Conservation (phyloP, 176 grass and related monocot genomes). For the Canna indica region DNA sequence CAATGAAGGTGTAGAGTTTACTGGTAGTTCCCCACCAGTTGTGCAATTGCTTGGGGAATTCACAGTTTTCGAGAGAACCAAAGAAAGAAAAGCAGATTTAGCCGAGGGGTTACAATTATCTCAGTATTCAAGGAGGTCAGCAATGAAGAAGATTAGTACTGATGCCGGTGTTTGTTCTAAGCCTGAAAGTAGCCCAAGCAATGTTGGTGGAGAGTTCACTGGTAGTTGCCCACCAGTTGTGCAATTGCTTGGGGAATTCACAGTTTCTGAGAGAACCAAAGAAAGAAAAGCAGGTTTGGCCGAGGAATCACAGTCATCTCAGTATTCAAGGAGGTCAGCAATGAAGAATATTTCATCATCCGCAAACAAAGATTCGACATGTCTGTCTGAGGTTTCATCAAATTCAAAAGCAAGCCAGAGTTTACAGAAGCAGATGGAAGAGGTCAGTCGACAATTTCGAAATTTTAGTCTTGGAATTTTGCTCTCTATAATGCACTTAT, state of each 20-base stretch:
- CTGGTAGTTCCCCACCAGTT: constrained; percentile 17
- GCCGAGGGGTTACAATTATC: not conserved
- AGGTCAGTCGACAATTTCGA: not conserved
- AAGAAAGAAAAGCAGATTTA: not conserved
- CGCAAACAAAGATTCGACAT: not conserved
- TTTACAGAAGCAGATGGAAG: not conserved
- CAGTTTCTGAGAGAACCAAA: not conserved
- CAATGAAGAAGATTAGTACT: not conserved
- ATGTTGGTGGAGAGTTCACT: constrained; percentile 5
- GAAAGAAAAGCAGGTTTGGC: not conserved
- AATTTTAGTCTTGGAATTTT: too few species aligned
- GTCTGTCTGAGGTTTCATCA: not conserved
- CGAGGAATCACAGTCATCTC: not conserved
- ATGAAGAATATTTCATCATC: not conserved
- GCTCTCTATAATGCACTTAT: not conserved
- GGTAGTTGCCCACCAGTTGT: constrained; percentile 24
- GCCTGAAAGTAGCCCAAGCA: not conserved
- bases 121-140: not conserved
- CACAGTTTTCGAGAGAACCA: constrained; percentile 1
- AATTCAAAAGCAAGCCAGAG: not conserved
- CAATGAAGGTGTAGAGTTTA: constrained; percentile 3
- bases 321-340: not conserved
- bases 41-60: constrained; percentile 42
- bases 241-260: constrained; percentile 36
- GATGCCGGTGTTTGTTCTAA: not conserved